Evolutionary conservation across 106 monocot species (phyloP).

Genomic region (Apostasia ramifera): DNA sequence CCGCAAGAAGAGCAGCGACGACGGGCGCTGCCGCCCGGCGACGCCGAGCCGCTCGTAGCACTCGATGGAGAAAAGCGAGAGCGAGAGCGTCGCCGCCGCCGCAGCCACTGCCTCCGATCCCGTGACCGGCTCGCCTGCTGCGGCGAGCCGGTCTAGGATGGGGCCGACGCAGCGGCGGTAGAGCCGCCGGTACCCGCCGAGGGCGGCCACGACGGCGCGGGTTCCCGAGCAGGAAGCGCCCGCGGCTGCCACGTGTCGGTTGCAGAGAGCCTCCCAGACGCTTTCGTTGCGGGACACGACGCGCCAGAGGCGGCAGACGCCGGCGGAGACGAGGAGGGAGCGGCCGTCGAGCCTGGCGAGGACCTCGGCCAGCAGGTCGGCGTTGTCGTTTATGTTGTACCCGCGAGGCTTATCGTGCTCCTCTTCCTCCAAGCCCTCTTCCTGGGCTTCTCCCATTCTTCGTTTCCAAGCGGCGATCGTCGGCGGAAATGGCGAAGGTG

Average conservation of each 20-base stretch:
- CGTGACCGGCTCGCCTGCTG: conserved; percentile 1
- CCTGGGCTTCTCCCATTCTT: background rate
- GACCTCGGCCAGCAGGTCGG: conserved; percentile 16
- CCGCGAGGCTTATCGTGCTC: background rate
- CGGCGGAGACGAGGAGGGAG: conserved; percentile 12
- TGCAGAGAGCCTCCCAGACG: conserved; percentile 24
- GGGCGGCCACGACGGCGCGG: conserved; percentile 8
- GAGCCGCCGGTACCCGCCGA: conserved; percentile 12
- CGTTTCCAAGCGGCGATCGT: background rate
- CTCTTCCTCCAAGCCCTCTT: background rate
- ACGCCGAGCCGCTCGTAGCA: conserved; percentile 18
- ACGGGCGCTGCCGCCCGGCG: conserved; percentile 1
- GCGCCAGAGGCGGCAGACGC: conserved; percentile 22
- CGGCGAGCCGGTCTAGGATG: conserved; percentile 11
- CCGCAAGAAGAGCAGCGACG: conserved; percentile 11
- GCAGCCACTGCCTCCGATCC: background rate
- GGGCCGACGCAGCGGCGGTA: conserved; percentile 18
- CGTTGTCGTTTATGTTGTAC: conserved; percentile 20
- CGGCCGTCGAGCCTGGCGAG: conserved; percentile 18
- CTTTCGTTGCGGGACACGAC: conserved; percentile 13
- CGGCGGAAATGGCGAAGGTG: background rate
- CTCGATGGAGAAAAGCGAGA: conserved; percentile 21
- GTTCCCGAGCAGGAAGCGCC: background rate
- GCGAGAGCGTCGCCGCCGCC: conserved; percentile 7
- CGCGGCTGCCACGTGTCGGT: conserved; percentile 12